phyloP scores from a whole-genome alignment of 176 grass and related monocot genomes.

The Musa troglodytarum region DNA sequence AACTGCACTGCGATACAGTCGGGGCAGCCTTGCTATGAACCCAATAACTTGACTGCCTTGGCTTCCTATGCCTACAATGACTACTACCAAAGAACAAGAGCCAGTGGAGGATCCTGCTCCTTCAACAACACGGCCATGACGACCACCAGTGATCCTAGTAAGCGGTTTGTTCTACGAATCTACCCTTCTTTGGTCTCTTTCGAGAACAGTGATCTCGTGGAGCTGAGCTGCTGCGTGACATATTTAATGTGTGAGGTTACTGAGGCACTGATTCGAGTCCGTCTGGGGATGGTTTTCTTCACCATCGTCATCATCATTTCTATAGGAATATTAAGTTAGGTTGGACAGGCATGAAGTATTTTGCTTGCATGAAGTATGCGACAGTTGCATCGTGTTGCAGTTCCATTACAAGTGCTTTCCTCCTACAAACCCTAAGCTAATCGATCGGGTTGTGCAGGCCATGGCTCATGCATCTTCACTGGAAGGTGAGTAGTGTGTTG shows the following conservation, averaged over 20 bases:
- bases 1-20: conserved; percentile 67
- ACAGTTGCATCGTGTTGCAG: too few species aligned
- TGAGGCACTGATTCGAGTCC: too few species aligned
- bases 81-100: conserved; percentile 48
- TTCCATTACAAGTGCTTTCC: not conserved
- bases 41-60: conserved; percentile 54
- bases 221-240: too few species aligned
- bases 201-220: too few species aligned
- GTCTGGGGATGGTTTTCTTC: too few species aligned
- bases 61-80: conserved; percentile 92
- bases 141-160: conserved; percentile 63
- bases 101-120: conserved; percentile 57
- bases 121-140: conserved; percentile 63
- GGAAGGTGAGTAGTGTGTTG: conserved; percentile 47
- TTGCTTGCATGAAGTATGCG: too few species aligned
- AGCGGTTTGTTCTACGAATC: not conserved
- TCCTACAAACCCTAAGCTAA: conserved; percentile 7
- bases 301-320: too few species aligned
- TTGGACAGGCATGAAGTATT: too few species aligned
- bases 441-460: conserved; percentile 35
- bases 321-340: too few species aligned
- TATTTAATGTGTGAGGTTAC: too few species aligned
- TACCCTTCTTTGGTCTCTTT: too few species aligned
- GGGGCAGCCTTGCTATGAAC: conserved; percentile 50
- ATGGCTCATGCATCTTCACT: conserved; percentile 58